A percentile compares a stretch with the other conserved stretches of the same genome.
Evolutionary conservation across 1,139 yeast genomes (phyloP).

Genomic region (Sugiyamaella sp.): DNA sequence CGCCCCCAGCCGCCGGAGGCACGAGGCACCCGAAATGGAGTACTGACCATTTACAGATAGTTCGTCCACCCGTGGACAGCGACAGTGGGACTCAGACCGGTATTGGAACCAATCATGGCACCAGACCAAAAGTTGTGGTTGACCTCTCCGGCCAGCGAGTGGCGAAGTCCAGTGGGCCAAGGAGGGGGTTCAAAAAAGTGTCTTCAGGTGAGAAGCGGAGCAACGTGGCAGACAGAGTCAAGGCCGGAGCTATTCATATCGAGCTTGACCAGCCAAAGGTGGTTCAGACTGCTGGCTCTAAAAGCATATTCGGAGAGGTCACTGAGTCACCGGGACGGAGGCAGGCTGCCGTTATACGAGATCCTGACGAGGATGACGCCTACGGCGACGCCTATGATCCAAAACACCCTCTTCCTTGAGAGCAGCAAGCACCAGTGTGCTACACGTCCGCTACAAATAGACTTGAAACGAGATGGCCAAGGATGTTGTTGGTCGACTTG

Average conservation of each 20-base stretch:
- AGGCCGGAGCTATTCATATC: constrained; percentile 2
- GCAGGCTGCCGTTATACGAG: neutral
- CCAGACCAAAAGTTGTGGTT: too few species aligned
- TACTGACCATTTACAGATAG: too few species aligned
- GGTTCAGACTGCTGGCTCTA: neutral
- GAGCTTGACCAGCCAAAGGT: constrained; percentile 1
- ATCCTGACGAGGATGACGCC: constrained; percentile 17
- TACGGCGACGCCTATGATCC: constrained; percentile 24
- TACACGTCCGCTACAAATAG: neutral
- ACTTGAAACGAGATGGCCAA: too few species aligned
- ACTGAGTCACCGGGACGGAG: neutral
- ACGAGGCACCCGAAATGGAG: too few species aligned
- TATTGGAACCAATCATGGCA: too few species aligned
- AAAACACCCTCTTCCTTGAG: constrained; percentile 18
- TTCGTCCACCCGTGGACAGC: too few species aligned
- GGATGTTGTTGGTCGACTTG: too few species aligned
- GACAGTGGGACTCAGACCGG: too few species aligned
- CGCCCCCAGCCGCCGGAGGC: too few species aligned
- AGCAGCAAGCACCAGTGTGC: neutral
- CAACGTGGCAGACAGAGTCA: neutral
- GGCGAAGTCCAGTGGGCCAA: neutral
- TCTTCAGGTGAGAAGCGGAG: neutral
- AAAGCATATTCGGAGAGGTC: constrained; percentile 9
- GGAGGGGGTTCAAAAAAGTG: constrained; percentile 10
- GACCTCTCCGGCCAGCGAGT: too few species aligned